Evolutionary conservation across 768 basidiomycete genomes (phyloP).

Genomic region (Amanita molliuscula): DNA sequence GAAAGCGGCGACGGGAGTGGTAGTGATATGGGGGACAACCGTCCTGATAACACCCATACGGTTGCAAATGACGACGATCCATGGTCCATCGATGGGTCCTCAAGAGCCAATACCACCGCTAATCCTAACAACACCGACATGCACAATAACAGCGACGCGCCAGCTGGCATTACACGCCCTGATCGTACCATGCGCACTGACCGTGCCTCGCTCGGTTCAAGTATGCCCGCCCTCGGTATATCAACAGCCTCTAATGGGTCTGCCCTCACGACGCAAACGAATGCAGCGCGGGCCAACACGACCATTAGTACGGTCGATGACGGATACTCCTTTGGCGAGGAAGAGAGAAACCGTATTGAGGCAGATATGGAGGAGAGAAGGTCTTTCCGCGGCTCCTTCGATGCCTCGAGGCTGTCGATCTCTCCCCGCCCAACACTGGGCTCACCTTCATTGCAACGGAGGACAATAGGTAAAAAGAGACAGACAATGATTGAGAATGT

Average conservation of each 20-base stretch:
- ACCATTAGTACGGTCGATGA: neutral
- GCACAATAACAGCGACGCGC: slow-evolving; percentile 1
- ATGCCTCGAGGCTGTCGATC: neutral
- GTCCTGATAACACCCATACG: slow-evolving; percentile 15
- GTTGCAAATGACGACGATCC: slow-evolving; percentile 26
- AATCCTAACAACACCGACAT: slow-evolving; percentile 2
- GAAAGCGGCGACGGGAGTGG: slow-evolving; percentile 12
- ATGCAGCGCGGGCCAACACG: slow-evolving; percentile 2
- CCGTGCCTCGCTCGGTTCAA: slow-evolving; percentile 40
- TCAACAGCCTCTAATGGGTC: neutral
- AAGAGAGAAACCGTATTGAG: slow-evolving; percentile 53
- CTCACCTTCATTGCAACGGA: neutral
- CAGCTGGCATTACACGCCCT: slow-evolving; percentile 7
- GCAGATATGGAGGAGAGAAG: slow-evolving; percentile 60
- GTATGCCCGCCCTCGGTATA: neutral
- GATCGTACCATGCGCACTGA: slow-evolving; percentile 46
- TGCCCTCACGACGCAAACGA: neutral
- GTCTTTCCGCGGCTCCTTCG: slow-evolving; percentile 23
- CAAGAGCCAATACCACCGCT: slow-evolving; percentile 12
- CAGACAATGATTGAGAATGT: neutral
- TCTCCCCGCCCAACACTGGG: slow-evolving; percentile 2
- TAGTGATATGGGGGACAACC: slow-evolving; percentile 16
- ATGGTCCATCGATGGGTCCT: slow-evolving; percentile 20
- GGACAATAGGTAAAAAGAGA: neutral
- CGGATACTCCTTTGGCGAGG: slow-evolving; percentile 29